These are phyloP conservation scores for Lentinula guzmanii DNA, from an alignment of 768 basidiomycete genomes.

Conservation along the genomic window DNA sequence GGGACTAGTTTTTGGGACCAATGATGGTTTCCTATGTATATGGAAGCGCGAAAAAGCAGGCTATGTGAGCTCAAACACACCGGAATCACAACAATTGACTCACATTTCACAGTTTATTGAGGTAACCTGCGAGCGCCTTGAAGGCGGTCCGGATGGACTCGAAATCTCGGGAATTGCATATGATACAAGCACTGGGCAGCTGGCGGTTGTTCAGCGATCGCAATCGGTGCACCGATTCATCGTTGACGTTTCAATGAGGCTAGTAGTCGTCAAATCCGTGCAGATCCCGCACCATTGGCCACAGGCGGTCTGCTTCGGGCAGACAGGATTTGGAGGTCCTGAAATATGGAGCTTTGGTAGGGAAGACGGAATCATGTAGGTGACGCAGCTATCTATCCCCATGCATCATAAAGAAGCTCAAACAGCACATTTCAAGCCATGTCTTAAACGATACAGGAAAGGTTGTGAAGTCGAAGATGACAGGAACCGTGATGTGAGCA, in stretches of 20 bases:
- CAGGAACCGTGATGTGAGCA: background rate
- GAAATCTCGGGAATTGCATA: background rate
- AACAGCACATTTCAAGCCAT: background rate
- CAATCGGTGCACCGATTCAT: background rate
- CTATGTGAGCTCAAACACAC: background rate
- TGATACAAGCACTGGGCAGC: background rate
- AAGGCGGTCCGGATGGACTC: background rate
- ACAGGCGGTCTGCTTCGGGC: background rate
- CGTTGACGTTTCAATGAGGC: background rate
- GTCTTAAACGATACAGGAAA: background rate
- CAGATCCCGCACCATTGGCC: background rate
- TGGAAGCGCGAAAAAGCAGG: background rate
- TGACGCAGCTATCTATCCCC: background rate
- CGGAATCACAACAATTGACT: background rate
- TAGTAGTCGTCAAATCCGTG: background rate
- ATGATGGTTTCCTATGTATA: background rate
- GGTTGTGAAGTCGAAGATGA: background rate
- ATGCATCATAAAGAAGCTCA: too few relatives aligned
- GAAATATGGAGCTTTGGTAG: background rate
- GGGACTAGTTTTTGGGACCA: background rate
- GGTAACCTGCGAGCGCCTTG: background rate
- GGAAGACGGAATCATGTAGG: constrained; percentile 1
- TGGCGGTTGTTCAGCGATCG: background rate
- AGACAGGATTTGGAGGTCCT: background rate
- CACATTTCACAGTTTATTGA: background rate